Percentiles rank a stretch among this genome's conserved stretches.
phyloP scores from a whole-genome alignment of 208 protist genomes.

The Acanthamoeba divionensis region DNA sequence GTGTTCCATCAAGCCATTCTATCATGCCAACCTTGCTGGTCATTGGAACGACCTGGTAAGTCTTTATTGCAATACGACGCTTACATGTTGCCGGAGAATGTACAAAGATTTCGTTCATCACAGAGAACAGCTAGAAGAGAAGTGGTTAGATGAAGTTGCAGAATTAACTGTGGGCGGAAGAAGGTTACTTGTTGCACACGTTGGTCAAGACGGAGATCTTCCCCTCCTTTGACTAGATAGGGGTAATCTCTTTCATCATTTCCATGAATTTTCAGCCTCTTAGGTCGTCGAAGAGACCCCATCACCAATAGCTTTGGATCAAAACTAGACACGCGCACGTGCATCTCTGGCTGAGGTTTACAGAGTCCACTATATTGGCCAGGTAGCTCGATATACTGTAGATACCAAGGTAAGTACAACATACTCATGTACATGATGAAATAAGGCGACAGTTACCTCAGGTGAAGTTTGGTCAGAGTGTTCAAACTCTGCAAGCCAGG shows the following conservation, averaged over 20 bases:
- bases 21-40: conserved; percentile 85
- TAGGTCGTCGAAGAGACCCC: conserved; percentile 86
- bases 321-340: conserved; percentile 73
- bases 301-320: conserved; percentile 79
- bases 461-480: conserved; percentile 24
- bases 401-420: neutral
- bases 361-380: conserved; percentile 73
- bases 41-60: conserved; percentile 85
- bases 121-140: neutral
- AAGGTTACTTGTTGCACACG: conserved; percentile 84
- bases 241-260: conserved; percentile 80
- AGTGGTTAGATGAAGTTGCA: neutral
- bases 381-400: conserved; percentile 72
- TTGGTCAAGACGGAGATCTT: conserved; percentile 91
- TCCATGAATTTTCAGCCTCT: conserved; percentile 85
- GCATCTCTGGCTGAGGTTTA: conserved; percentile 64
- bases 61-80: conserved; percentile 73
- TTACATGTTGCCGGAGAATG: conserved; percentile 7
- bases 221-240: conserved; percentile 91
- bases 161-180: conserved; percentile 63
- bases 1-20: conserved; percentile 87
- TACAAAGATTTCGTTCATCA: conserved; percentile 85
- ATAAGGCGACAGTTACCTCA: neutral
- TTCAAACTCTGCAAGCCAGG: conserved; percentile 72
- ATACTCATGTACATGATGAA: neutral